Evolutionary conservation across 441 rosid genomes (phyloP), one percentile per base, ranked within the genome.

Genomic region (Flueggea neowawraea): DNA sequence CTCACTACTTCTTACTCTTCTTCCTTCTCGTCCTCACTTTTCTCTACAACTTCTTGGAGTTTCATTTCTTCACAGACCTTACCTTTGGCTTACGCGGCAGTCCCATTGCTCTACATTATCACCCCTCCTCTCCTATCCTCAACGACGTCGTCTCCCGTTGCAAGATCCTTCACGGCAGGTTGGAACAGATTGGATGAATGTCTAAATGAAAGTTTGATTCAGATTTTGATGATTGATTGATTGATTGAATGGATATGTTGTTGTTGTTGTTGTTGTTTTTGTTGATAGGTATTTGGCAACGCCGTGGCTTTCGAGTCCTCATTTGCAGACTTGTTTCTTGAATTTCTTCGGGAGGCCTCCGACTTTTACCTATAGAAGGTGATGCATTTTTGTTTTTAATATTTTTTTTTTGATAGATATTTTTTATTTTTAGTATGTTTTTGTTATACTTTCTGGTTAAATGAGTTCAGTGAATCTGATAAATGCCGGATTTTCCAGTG

Each of bases 301-400:
- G 3, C 91, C 95, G 0, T 92, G 98, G 98, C 77, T 92, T 51
- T 79, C 93, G 3, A 89, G 95, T 67, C 96, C 95, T 73, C 95
- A 92, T 81, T 41, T 89, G 17, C 96, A 89, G 71, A 89, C 89
- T 14, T 74, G 69, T 69, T 84, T 89, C 63, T 66, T 90, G 22
- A 85, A 78, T 77, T 84, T 87, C 73, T 63, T 79, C 10, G 96
- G 96, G 58, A 73, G 80, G 71, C 87, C 95, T 71, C 96, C 95
- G 2, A 70, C 61, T 74, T 86, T 92, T 67, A 82, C 61, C 69
- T 92, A 87, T 64, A 80, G 58, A 44, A 87, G 96, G 98, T 92
- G 49, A 65, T 62, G 12, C 9, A 13, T 56, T 17, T 6, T 22
- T 6, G 36, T 32, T 17, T 51, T 36, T 32, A 28, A 4, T 48